Evolutionary conservation across 768 basidiomycete genomes (phyloP).

Genomic region (Atractiella rhizophila): DNA sequence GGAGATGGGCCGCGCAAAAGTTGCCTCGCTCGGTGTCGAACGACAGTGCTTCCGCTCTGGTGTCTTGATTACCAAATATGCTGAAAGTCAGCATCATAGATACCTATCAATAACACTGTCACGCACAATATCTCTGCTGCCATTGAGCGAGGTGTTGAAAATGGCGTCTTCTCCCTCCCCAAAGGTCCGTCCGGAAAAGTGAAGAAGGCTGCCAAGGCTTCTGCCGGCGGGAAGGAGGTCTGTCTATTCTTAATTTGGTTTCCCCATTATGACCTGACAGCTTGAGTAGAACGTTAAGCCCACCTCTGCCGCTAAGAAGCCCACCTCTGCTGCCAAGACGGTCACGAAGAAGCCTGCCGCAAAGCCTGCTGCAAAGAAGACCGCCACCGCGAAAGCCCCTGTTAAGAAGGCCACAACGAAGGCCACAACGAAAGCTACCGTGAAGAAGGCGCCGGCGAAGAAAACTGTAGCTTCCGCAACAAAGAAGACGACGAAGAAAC

Average conservation of each 20-base stretch:
- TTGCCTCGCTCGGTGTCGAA: too few relatives aligned
- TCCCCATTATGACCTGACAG: conserved; percentile 17
- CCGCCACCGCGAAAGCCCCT: conserved; percentile 9
- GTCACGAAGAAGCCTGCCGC: conserved; percentile 9
- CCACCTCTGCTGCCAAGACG: conserved; percentile 4
- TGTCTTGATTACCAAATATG: conserved; percentile 50
- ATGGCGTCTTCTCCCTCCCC: conserved; percentile 57
- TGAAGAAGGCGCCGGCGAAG: conserved; percentile 12
- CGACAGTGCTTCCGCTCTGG: background rate
- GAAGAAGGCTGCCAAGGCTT: conserved; percentile 38
- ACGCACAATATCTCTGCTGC: conserved; percentile 61
- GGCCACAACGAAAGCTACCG: conserved; percentile 13
- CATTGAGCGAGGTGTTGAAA: conserved; percentile 54
- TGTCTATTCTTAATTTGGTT: conserved; percentile 14
- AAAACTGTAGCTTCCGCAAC: background rate
- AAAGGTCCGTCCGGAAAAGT: conserved; percentile 63
- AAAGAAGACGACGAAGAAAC: background rate
- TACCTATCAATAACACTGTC: too few relatives aligned
- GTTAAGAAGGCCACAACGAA: conserved; percentile 20
- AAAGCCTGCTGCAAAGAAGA: conserved; percentile 14
- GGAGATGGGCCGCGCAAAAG: conserved; percentile 1
- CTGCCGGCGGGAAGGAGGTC: conserved; percentile 44
- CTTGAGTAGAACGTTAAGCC: conserved; percentile 9
- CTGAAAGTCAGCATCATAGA: too few relatives aligned
- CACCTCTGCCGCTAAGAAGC: conserved; percentile 14